Conservation (phyloP, 352 stramenopile species). For the Phytophthora idaei region DNA sequence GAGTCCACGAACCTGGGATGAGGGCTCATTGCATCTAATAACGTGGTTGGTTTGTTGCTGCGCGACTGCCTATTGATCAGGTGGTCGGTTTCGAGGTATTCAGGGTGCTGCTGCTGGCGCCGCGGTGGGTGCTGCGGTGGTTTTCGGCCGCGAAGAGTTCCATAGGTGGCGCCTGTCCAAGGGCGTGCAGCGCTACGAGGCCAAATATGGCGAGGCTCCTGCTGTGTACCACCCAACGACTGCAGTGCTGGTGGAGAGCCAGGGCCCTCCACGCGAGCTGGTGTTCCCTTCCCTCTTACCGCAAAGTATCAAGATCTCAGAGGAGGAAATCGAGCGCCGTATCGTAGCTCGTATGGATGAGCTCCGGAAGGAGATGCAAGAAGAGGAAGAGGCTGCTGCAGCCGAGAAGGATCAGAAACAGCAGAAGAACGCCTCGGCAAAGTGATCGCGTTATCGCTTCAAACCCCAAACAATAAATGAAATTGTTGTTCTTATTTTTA, state of each 20-base stretch:
- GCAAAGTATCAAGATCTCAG: conserved; percentile 65
- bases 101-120: conserved; percentile 71
- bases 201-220: conserved; percentile 75
- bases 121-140: conserved; percentile 57
- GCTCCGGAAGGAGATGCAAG: conserved; percentile 47
- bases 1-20: conserved; percentile 13
- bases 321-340: conserved; percentile 82
- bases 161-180: conserved; percentile 77
- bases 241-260: conserved; percentile 63
- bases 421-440: neutral
- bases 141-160: conserved; percentile 77
- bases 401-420: conserved; percentile 6
- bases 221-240: conserved; percentile 71
- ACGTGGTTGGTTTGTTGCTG: neutral
- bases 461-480: neutral
- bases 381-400: conserved; percentile 28
- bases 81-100: conserved; percentile 66
- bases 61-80: conserved; percentile 32
- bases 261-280: conserved; percentile 55
- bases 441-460: neutral
- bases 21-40: neutral
- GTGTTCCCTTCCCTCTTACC: conserved; percentile 79
- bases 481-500: neutral
- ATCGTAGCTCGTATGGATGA: conserved; percentile 78
- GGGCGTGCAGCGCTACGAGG: conserved; percentile 77